A percentile compares a stretch with the other conserved stretches of the same genome.
Evolutionary conservation across 495 filamentous ascomycete genomes (phyloP).

Genomic region (Aspergillus panamensis): DNA sequence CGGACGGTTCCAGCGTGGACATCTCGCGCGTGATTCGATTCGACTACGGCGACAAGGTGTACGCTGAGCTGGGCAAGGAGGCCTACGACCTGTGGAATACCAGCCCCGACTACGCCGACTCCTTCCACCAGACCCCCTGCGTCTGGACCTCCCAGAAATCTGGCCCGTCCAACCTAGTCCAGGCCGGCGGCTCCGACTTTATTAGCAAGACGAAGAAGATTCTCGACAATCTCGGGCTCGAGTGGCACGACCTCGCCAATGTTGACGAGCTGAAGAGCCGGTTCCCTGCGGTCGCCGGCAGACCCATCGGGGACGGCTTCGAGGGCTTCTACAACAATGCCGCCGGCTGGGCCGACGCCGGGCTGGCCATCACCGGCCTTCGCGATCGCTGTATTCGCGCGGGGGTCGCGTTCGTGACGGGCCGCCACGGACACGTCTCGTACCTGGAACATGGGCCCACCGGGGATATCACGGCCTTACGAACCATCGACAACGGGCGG

Average conservation of each 20-base stretch:
- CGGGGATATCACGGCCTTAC: conserved; percentile 20
- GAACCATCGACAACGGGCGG: conserved; percentile 36
- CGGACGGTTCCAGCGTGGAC: conserved; percentile 62
- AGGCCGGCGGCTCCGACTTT: conserved; percentile 35
- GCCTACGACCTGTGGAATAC: conserved; percentile 64
- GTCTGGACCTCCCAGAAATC: conserved; percentile 30
- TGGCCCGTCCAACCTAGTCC: conserved; percentile 25
- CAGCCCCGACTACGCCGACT: conserved; percentile 27
- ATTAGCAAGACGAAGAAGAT: conserved; percentile 32
- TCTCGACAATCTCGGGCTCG: conserved; percentile 39
- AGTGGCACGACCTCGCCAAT: conserved; percentile 31
- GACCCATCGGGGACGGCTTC: conserved; percentile 46
- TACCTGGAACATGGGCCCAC: conserved; percentile 35
- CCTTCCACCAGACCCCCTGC: conserved; percentile 33
- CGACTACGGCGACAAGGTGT: conserved; percentile 67
- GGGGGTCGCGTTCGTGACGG: conserved; percentile 31
- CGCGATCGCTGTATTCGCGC: conserved; percentile 32
- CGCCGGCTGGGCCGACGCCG: conserved; percentile 76
- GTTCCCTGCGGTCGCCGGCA: conserved; percentile 43
- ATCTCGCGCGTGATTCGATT: conserved; percentile 66
- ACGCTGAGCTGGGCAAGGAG: conserved; percentile 58
- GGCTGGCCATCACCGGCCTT: conserved; percentile 57
- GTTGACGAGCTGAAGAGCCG: conserved; percentile 40
- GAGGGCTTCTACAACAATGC: conserved; percentile 68
- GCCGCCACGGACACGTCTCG: conserved; percentile 28